Evolutionary conservation across 257 asterid genomes (phyloP).

Genomic region (Solanum appendiculatum): DNA sequence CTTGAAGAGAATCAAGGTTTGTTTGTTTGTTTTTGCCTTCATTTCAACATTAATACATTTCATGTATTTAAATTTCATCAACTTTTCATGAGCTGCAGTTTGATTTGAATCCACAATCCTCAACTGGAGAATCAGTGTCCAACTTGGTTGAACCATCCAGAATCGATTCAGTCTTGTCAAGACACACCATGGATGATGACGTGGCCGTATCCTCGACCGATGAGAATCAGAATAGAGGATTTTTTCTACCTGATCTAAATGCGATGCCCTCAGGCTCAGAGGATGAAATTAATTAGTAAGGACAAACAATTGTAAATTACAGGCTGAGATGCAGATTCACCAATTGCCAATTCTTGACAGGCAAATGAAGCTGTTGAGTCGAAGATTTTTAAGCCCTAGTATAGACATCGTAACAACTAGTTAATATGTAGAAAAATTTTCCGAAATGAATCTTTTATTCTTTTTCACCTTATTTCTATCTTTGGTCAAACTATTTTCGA

Average conservation of each 20-base stretch:
- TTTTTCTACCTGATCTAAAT: slow-evolving; percentile 29
- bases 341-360: background rate
- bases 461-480: no score
- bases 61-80: background rate
- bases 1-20: slow-evolving; percentile 29
- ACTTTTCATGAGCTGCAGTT: slow-evolving; percentile 6
- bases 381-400: background rate
- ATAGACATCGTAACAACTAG: no score
- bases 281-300: slow-evolving; percentile 8
- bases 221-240: background rate
- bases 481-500: no score
- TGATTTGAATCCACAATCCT: slow-evolving; percentile 14
- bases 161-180: background rate
- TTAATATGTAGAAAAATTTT: no score
- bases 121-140: background rate
- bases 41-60: background rate
- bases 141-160: slow-evolving; percentile 8
- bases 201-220: background rate
- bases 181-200: background rate
- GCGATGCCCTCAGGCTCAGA: slow-evolving; percentile 9
- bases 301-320: slow-evolving; percentile 10
- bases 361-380: background rate
- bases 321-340: background rate
- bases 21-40: background rate
- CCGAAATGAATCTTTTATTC: no score